phyloP scores from a whole-genome alignment of 352 stramenopile genomes.

The Halophytophthora batemanensis region DNA sequence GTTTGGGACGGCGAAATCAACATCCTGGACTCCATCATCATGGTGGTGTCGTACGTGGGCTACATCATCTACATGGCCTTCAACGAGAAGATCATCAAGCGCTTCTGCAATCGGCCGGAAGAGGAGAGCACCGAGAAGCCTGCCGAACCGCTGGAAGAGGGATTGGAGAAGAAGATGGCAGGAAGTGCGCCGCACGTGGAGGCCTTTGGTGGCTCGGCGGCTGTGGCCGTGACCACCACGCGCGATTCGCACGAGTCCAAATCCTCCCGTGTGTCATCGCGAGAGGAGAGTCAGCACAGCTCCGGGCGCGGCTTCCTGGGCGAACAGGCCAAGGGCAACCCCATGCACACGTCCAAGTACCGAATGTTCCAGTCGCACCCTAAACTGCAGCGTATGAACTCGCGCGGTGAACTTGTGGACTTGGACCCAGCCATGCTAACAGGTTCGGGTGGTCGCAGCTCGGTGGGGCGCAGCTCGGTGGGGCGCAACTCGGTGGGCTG shows the following conservation, averaged over 20 bases:
- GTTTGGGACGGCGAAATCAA: conserved; percentile 64
- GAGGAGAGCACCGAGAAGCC: too few species aligned
- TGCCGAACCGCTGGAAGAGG: conserved; percentile 11
- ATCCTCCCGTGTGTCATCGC: too few species aligned
- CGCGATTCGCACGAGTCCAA: conserved; percentile 9
- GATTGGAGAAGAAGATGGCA: conserved; percentile 6
- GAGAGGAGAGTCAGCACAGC: conserved; percentile 10
- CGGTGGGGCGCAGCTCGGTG: too few species aligned
- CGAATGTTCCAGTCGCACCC: conserved; percentile 66
- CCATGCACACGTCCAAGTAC: conserved; percentile 66
- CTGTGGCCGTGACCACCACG: conserved; percentile 12
- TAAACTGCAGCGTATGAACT: conserved; percentile 18
- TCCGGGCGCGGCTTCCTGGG: conserved; percentile 30
- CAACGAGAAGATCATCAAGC: conserved; percentile 54
- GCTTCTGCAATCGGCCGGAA: conserved; percentile 54
- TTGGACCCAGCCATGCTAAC: conserved; percentile 2
- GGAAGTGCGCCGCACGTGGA: conserved; percentile 1
- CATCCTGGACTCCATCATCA: conserved; percentile 50
- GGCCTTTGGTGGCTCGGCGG: conserved; percentile 5
- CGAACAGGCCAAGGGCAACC: conserved; percentile 45
- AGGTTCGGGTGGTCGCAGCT: conserved; percentile 3
- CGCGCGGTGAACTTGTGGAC: conserved; percentile 8
- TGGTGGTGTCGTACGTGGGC: conserved; percentile 63
- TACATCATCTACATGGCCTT: conserved; percentile 80
- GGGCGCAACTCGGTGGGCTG: too few species aligned